Evolutionary conservation across 2,329 filamentous ascomycete genomes (phyloP), one percentile per base, ranked within the genome.

Genomic region (Colletotrichum melonis): DNA sequence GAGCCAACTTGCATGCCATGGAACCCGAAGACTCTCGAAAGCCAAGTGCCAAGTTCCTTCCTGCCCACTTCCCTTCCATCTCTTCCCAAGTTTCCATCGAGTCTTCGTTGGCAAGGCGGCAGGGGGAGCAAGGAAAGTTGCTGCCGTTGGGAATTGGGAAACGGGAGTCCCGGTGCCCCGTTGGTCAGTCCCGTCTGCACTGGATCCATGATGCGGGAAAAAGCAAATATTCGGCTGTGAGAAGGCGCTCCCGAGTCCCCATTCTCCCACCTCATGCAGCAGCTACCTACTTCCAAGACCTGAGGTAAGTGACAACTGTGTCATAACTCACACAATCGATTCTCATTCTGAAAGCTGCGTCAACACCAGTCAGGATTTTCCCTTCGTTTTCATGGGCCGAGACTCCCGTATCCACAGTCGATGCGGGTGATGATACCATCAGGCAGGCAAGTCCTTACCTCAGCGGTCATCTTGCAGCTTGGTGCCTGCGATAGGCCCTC

Each of bases 341-440:
- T 42, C 38, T 19, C n/a, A 19, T 49, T 49, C 16, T 49, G 19
- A 49, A 19, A 49, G 19, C 22, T 55, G 24, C 42, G 19, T 64
- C 32, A 22, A 9, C 35, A 9, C 22, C 65, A 22, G 46, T 54
- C 58, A 42, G 67, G 67, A 28, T 38, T 5, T 65, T 54, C 28
- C 59, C 35, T 58, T 57, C 38, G 16, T 38, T 65, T 58, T 19
- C 22, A 19, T 49, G 16, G 30, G 24, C 22, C 59, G 52, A 63
- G 60, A 32, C 46, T 63, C 60, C 42, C 57, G 26, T 19, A 57
- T 52, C 49, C 38, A 28, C 30, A 65, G n/a, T 32, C 19, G 24
- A 30, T 58, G 67, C 49, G 35, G 70, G 26, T 42, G 67, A 54
- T 54, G 67, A 73, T 73, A 67, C 70, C 70, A 73, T 72, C 35